Base-by-base conservation (phyloP, 2,329 filamentous ascomycete genomes). In the Ophiognomonia clavigignenti-juglandacearum region DNA sequence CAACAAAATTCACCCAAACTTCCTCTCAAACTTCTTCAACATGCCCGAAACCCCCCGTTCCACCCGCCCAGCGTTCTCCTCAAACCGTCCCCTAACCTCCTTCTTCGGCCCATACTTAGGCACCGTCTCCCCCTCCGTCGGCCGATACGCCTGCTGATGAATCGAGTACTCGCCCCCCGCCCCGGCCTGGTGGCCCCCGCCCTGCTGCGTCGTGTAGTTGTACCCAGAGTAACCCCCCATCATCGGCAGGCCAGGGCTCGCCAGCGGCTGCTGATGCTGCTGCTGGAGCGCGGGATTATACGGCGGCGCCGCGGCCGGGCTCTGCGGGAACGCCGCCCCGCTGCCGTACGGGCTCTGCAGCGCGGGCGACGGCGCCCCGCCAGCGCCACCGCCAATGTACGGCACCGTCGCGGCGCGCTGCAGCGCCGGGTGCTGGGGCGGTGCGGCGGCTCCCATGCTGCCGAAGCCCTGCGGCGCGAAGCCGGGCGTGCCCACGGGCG, bases 11-110 rank as follows among this genome's bases (percentile, higher is more conserved):
- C 57, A 81, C 0, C 73, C 75, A 66, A 85, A 83, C 61, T 81
- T 86, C 79, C 87, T 88, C 69, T 90, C 86, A 64, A 90, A 75
- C 68, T 83, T 88, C 75, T 85, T 88, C 54, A 90, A 64, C 71
- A 89, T 83, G 6, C 82, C 80, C 23, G 80, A 77, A 4, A 89
- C 77, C 1, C 84, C 82, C 62, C 81, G 82, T 67, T 90, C 86
- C 27, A 89, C 57, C 56, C 78, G 74, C 23, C 79, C 81, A 0
- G 84, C 80, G 51, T 79, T 76, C 61, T 82, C 78, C 57, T 86
- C 85, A 24, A 88, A 64, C 60, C 74, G 78, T 6, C 66, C 77
- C 51, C 66, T 63, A 4, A 64, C 59, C 47, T 78, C 74, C 45
- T 64, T 64, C 59, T 73, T 74, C 4, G 65, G 58, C 50, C 68